Conservation (phyloP, 2,329 filamentous ascomycete species). For the Rhynchosporium agropyri region DNA sequence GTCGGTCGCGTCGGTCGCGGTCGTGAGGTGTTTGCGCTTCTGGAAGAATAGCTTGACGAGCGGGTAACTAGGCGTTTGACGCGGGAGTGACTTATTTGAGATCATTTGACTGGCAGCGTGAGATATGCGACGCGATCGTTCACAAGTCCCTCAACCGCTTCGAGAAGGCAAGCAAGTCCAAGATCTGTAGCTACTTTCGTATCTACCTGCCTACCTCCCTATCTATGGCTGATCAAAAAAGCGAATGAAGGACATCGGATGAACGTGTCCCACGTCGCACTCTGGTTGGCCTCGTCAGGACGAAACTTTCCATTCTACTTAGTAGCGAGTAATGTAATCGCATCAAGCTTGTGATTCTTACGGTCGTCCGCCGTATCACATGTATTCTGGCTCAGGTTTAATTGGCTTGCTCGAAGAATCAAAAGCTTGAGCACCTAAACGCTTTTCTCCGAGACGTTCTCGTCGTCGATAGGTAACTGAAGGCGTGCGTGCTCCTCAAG, state of each 20-base stretch:
- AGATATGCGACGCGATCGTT: neutral
- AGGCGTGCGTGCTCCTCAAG: neutral
- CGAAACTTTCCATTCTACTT: too few relatives aligned
- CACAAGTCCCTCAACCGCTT: neutral
- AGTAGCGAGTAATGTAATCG: too few relatives aligned
- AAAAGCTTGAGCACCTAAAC: conserved; percentile 5
- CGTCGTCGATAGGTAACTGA: neutral
- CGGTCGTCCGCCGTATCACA: conserved; percentile 4
- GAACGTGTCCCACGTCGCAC: too few relatives aligned
- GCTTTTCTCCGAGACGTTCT: conserved; percentile 11
- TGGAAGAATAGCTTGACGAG: conserved; percentile 13
- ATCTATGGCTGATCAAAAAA: too few relatives aligned
- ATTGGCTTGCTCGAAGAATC: neutral
- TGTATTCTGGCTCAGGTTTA: neutral
- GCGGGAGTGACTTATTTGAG: conserved; percentile 1
- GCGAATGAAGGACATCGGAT: too few relatives aligned
- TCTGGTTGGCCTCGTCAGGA: too few relatives aligned
- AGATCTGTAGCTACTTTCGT: neutral
- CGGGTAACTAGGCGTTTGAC: conserved; percentile 8
- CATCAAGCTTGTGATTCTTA: too few relatives aligned
- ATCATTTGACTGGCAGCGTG: neutral
- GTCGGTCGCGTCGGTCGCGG: neutral
- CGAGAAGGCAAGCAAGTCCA: neutral
- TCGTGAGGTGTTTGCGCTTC: conserved; percentile 2
- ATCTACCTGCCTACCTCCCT: neutral